Percentiles rank a stretch among this genome's conserved stretches.
These are phyloP conservation scores for Pseudocercospora pini-densiflorae DNA, from an alignment of 2,329 filamentous ascomycete species.

Conservation along the genomic window DNA sequence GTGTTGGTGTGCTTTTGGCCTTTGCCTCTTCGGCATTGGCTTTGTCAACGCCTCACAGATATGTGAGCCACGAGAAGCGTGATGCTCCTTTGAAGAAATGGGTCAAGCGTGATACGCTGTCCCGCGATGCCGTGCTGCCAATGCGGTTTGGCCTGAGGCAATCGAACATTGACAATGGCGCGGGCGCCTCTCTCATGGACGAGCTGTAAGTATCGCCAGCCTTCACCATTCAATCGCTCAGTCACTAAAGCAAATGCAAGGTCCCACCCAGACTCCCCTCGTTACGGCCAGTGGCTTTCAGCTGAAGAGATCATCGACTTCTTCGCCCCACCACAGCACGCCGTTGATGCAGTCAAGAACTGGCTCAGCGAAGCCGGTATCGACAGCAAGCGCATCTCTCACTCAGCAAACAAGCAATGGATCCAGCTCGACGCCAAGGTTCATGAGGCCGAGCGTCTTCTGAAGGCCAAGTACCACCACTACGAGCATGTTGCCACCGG, in stretches of 20 bases:
- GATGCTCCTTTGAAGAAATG: constrained; percentile 40
- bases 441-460: constrained; percentile 45
- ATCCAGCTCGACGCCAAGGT: constrained; percentile 50
- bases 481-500: constrained; percentile 62
- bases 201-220: constrained; percentile 18
- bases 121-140: constrained; percentile 31
- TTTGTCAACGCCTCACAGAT: constrained; percentile 5
- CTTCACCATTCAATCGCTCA: background rate
- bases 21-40: constrained; percentile 7
- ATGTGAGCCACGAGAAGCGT: constrained; percentile 52
- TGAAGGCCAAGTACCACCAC: constrained; percentile 60
- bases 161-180: constrained; percentile 27
- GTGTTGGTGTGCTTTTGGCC: background rate
- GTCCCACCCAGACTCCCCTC: constrained; percentile 44
- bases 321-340: constrained; percentile 41
- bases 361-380: constrained; percentile 47
- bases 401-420: constrained; percentile 45
- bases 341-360: constrained; percentile 42
- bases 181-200: constrained; percentile 22
- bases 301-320: constrained; percentile 36
- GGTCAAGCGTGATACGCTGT: constrained; percentile 43
- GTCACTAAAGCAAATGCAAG: background rate
- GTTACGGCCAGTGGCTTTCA: constrained; percentile 51
- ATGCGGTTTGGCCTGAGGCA: constrained; percentile 34
- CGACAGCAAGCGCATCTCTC: constrained; percentile 38